Base-by-base conservation (phyloP, 805 yeast species). In the Monosporozyma servazzii region DNA sequence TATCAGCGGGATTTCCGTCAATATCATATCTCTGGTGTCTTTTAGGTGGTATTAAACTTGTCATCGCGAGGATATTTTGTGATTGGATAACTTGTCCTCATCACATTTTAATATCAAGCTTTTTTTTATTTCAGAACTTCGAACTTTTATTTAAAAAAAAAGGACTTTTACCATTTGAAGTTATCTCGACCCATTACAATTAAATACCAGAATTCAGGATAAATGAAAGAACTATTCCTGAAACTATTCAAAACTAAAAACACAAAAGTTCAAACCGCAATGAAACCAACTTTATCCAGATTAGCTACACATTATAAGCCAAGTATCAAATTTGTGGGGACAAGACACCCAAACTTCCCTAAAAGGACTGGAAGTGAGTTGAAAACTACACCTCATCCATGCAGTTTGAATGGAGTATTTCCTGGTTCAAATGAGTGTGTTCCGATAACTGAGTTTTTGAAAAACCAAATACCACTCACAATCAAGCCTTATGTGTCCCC, bases 241-340 rank as follows among this genome's bases (percentile, higher is more conserved):
- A 33, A 33, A 33, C 17, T 33, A n/a, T 33, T 33, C n/a, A 33
- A 33, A 15, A 33, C n/a, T 15, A 27, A 36, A 15, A 18, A 46
- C n/a, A 31, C 41, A 37, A 37, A 37, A 18, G n/a, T 33, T 13
- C 37, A 11, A 5, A 15, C 15, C 15, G 18, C 40, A 20, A 54
- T 55, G 58, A 47, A 42, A 21, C 48, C 51, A 30, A 58, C 72
- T 7, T 53, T 51, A n/a, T 50, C 49, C 2, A 58, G 50, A 46
- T 48, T 63, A 37, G 62, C 64, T 29, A 52, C 56, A 55, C 52
- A 56, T 27, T 76, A 79, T 63, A 73, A 76, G 23, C 96, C 95
- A 15, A 73, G 82, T 67, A 91, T 91, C 71, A 85, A 84, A 63
- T 91, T 91, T 65, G 78, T 88, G 46, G 96, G 97, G 42, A 89